Base-by-base conservation (phyloP, 2,329 filamentous ascomycete species). In the Golovinomyces cichoracearum region DNA sequence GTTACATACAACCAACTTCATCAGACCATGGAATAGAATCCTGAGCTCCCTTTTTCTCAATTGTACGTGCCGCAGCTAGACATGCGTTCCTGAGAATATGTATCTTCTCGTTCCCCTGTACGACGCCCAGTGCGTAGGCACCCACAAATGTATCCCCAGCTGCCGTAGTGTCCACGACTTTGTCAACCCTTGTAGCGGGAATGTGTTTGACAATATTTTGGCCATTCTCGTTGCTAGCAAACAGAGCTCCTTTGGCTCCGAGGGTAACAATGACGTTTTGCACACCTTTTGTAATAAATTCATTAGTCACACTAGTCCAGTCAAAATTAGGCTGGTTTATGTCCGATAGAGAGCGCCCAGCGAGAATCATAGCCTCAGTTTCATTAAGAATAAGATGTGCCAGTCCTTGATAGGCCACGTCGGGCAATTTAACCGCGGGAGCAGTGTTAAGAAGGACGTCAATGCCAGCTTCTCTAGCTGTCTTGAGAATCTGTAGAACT, bases 81-180 rank as follows among this genome's bases (percentile, higher is more conserved):
- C 77, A 78, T 1, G 78, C 74, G 42, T 63, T 61, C 44, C 81
- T 70, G 0, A 79, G 76, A 17, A 66, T 60, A 17, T 63, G 58
- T 12, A 65, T 61, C 23, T 62, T 63, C 51, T 63, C 61, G 2
- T 40, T 38, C 15, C 33, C 51, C 6, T 48, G 49, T 5, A 83
- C 82, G 26, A 80, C 71, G 50, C 76, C 73, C 23, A 90, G 73
- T 2, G 83, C 81, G 61, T 93, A 93, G 21, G 76, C 80, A 1
- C 90, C 88, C 4, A 92, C 83, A 64, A 94, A 94, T 0, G 88
- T 94, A 62, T 95, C 88, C 0, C 88, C 88, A 4, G 90, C 90
- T 1, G 81, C 88, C 6, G 88, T 95, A 1, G 88, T 95, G 62
- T 95, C 88, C 4, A 94, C 75, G 1, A 95, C 88, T 50, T 71